Evolutionary conservation across 805 yeast genomes (phyloP), one percentile per base, ranked within the genome.

Genomic region (Candida arabinofermentans): DNA sequence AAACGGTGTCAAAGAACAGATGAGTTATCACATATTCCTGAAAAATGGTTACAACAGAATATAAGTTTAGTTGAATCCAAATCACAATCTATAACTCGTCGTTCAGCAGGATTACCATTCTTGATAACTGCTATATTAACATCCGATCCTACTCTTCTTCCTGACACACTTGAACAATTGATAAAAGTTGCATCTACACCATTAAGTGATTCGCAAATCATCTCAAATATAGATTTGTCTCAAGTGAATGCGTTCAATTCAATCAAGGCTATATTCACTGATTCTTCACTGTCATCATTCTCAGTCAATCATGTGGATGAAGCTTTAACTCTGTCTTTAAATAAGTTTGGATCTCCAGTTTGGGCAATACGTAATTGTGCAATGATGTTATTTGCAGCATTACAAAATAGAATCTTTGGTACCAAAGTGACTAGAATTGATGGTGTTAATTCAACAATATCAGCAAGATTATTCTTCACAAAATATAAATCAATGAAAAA

Each of bases 331-430:
- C 59, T 86, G 17, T 70, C 95, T 0, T 69, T 93, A 33, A 53
- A 64, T 2, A 72, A 80, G 27, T 87, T 91, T 61, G 70, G 76
- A 1, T 77, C 86, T 2, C 66, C 72, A 2, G 69, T 79, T 19
- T 91, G 98, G 98, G 80, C 96, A 0, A 74, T 91, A 22, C 72
- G 96, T 56, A 91, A 91, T 58, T 87, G 97, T 61, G 88, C 96
- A 0, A 84, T 90, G 16, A 93, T 91, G 98, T 69, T 91, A 31
- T 91, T 89, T 59, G 82, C 95, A 1, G 81, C 96, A 0, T 62
- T 91, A 32, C 93, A 87, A 54, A 83, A 82, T 44, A 72, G 91
- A 45, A 56, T 93, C 5, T 90, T 91, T 62, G 95, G 95, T 2
- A 75, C 72, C 12, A 70, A 70, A 34, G 33, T 34, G 17, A 27